Conservation (phyloP, 1,139 yeast genomes). For the Wickerhamomyces sp. region DNA sequence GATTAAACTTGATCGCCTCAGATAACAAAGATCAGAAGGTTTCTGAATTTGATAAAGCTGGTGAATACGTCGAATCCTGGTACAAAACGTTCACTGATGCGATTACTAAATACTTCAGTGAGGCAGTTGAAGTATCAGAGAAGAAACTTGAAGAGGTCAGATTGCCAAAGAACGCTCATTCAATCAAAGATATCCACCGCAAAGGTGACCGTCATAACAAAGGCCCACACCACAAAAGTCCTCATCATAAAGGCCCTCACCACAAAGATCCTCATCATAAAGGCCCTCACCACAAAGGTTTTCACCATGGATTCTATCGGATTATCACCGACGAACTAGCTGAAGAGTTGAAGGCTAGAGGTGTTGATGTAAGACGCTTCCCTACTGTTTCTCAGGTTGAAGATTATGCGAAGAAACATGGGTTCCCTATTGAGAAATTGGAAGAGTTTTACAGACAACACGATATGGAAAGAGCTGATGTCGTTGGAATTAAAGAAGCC, state of each 20-base stretch:
- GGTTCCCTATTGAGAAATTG: background rate
- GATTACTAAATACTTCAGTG: background rate
- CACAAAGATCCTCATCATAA: background rate
- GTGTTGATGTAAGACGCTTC: background rate
- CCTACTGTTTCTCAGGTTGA: conserved; percentile 1
- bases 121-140: background rate
- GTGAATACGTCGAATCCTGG: background rate
- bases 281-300: background rate
- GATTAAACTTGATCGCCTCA: conserved; percentile 1
- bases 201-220: background rate
- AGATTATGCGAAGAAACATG: conserved; percentile 2
- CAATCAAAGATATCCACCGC: background rate
- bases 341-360: conserved; percentile 1
- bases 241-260: background rate
- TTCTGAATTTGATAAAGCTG: background rate
- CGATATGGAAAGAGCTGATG: background rate
- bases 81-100: background rate
- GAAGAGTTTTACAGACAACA: background rate
- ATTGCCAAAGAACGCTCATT: background rate
- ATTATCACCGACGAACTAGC: background rate
- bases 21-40: conserved; percentile 1
- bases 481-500: no score
- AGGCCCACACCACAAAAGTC: background rate
- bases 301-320: background rate
- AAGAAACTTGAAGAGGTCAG: no score